Conservation (phyloP, 768 basidiomycete genomes). For the Lanmaoa rubissima region DNA sequence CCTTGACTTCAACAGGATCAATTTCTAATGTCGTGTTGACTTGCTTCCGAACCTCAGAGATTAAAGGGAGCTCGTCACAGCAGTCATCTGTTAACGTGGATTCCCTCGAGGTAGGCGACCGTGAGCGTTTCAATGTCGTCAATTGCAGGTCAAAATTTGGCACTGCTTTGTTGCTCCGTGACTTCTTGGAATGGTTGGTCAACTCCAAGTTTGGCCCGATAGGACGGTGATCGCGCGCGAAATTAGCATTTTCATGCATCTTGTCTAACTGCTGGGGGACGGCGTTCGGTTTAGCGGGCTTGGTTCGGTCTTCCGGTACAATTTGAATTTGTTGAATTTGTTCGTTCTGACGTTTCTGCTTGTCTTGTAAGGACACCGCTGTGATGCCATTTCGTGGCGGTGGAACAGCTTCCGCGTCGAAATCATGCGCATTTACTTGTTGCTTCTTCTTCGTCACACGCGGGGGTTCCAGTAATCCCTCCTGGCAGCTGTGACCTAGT, state of each 20-base stretch:
- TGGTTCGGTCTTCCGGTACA: conserved; percentile 24
- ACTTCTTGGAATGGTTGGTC: conserved; percentile 16
- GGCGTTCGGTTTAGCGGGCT: conserved; percentile 21
- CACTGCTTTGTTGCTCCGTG: conserved; percentile 17
- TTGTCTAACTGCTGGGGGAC: conserved; percentile 41
- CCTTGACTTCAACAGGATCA: conserved; percentile 38
- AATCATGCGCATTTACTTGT: conserved; percentile 21
- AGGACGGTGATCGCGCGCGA: conserved; percentile 38
- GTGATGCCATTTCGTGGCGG: background rate
- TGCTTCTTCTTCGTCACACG: conserved; percentile 34
- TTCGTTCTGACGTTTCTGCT: background rate
- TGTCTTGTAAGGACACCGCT: conserved; percentile 2
- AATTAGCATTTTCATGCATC: conserved; percentile 43
- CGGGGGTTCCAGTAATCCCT: conserved; percentile 60
- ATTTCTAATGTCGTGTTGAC: conserved; percentile 32
- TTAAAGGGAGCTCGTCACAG: conserved; percentile 34
- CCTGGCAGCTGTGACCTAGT: conserved; percentile 57
- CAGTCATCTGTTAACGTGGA: conserved; percentile 30
- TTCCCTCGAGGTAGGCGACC: conserved; percentile 14
- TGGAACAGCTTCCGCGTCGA: background rate
- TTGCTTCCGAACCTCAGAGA: conserved; percentile 34
- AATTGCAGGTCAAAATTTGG: conserved; percentile 55
- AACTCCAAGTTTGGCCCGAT: conserved; percentile 45
- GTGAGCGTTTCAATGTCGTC: conserved; percentile 28
- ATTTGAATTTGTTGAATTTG: background rate